phyloP scores from a whole-genome alignment of 345 rosid species.

The Combretum micranthum region DNA sequence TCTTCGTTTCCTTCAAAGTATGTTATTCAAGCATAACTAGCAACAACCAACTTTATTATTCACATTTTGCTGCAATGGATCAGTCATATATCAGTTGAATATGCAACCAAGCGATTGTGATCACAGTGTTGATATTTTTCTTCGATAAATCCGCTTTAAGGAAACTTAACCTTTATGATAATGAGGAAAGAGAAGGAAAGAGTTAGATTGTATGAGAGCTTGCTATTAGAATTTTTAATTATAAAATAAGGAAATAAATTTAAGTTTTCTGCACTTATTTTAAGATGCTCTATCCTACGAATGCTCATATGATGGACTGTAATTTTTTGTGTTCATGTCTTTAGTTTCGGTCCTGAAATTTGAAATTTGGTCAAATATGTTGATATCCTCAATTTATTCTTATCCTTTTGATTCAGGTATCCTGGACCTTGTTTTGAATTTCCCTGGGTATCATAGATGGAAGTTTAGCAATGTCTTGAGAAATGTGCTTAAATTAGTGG shows the following conservation, averaged over 20 bases:
- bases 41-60: background rate
- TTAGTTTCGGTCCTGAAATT: background rate
- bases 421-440: slow-evolving; percentile 79
- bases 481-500: slow-evolving; percentile 64
- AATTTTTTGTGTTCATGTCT: background rate
- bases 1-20: slow-evolving; percentile 88
- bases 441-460: slow-evolving; percentile 96
- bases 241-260: background rate
- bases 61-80: too few relatives aligned
- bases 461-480: slow-evolving; percentile 68
- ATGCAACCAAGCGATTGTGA: too few relatives aligned
- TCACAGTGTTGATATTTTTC: too few relatives aligned
- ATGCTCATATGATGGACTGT: too few relatives aligned
- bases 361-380: background rate
- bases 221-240: background rate
- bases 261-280: background rate
- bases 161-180: too few relatives aligned
- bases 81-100: too few relatives aligned
- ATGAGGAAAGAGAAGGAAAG: too few relatives aligned
- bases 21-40: slow-evolving; percentile 13
- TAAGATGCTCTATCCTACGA: too few relatives aligned
- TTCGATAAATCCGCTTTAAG: too few relatives aligned
- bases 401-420: slow-evolving; percentile 40
- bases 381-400: background rate
- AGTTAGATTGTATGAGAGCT: too few relatives aligned